phyloP scores from a whole-genome alignment of 148 eudicot genomes.

The Camellia granthamiana region DNA sequence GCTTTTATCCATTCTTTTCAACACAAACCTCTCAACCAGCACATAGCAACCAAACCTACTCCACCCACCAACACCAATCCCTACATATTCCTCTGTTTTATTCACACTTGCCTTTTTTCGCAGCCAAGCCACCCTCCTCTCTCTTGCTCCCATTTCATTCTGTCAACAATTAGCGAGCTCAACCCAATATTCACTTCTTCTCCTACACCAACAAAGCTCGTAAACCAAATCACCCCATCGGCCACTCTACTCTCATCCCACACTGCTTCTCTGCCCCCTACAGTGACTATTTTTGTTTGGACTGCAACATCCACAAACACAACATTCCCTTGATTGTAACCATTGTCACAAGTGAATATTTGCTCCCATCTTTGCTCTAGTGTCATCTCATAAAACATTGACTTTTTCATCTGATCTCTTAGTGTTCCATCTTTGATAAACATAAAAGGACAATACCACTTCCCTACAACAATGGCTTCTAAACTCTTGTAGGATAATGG shows the following conservation, averaged over 20 bases:
- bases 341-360: constrained; percentile 35
- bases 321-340: constrained; percentile 15
- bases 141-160: constrained; percentile 77
- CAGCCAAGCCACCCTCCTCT: constrained; percentile 49
- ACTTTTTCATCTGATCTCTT: constrained; percentile 41
- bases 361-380: constrained; percentile 78
- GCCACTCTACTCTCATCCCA: constrained; percentile 28
- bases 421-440: constrained; percentile 54
- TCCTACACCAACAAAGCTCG: constrained; percentile 6
- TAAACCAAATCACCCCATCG: constrained; percentile 46
- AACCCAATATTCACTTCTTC: constrained; percentile 38
- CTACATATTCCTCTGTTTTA: constrained; percentile 45
- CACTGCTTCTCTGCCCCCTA: constrained; percentile 35
- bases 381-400: constrained; percentile 60
- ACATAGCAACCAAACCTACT: constrained; percentile 55
- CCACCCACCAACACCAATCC: constrained; percentile 40
- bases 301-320: constrained; percentile 40
- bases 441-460: constrained; percentile 76
- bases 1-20: constrained; percentile 55
- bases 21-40: constrained; percentile 54
- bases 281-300: constrained; percentile 36
- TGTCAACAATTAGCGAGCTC: constrained; percentile 46
- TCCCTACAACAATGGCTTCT: constrained; percentile 51
- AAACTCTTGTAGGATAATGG: constrained; percentile 28
- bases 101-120: constrained; percentile 32